phyloP scores from a whole-genome alignment of 2,329 filamentous ascomycete genomes.

The Dactylellina haptotyla region DNA sequence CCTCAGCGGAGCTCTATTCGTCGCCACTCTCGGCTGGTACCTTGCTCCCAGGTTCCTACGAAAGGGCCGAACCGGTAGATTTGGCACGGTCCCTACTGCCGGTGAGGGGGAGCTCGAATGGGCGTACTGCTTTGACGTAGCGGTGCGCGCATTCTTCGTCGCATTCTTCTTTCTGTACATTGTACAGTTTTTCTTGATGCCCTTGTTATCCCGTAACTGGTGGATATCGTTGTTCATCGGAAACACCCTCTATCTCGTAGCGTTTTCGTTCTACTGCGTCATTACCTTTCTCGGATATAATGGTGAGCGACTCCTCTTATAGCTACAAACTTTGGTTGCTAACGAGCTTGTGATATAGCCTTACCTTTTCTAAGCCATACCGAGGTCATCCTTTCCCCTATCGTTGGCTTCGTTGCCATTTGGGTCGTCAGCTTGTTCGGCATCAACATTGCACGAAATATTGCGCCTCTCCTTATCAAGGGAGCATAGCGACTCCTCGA shows the following conservation, averaged over 20 bases:
- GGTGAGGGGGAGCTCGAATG: slow-evolving; percentile 73
- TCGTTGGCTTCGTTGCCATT: slow-evolving; percentile 69
- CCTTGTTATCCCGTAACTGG: slow-evolving; percentile 68
- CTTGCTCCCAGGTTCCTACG: slow-evolving; percentile 71
- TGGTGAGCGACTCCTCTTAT: slow-evolving; percentile 59
- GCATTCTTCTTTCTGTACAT: slow-evolving; percentile 73
- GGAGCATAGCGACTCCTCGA: slow-evolving; percentile 14
- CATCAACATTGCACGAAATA: slow-evolving; percentile 57
- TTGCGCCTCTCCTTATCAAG: slow-evolving; percentile 54
- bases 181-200: slow-evolving; percentile 74
- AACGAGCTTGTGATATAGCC: slow-evolving; percentile 61
- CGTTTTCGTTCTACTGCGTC: slow-evolving; percentile 73
- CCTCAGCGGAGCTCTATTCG: slow-evolving; percentile 69
- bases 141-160: slow-evolving; percentile 74
- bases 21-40: slow-evolving; percentile 73
- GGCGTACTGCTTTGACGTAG: slow-evolving; percentile 76
- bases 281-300: slow-evolving; percentile 77
- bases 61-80: slow-evolving; percentile 69
- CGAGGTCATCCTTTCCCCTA: slow-evolving; percentile 72
- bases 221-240: slow-evolving; percentile 71
- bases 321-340: not conserved
- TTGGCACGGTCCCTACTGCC: slow-evolving; percentile 65
- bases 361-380: slow-evolving; percentile 75
- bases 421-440: slow-evolving; percentile 68
- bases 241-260: slow-evolving; percentile 74